phyloP scores from a whole-genome alignment of 2,329 filamentous ascomycete species.

The Fusarium veterinarium region DNA sequence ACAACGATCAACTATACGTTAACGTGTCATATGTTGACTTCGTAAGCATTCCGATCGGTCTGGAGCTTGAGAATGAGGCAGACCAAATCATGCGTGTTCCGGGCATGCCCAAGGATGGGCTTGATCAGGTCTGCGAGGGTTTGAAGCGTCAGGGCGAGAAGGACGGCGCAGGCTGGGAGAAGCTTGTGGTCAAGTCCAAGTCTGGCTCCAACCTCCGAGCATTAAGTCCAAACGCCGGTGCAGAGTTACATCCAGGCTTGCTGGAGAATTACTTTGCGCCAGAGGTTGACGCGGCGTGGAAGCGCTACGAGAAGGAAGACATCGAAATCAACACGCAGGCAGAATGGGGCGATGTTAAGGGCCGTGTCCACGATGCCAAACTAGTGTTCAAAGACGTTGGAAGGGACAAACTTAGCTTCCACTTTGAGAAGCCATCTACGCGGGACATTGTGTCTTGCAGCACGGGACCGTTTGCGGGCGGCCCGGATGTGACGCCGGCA shows the following conservation, averaged over 20 bases:
- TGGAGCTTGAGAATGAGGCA: conserved; percentile 61
- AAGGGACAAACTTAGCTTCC: conserved; percentile 45
- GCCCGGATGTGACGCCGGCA: conserved; percentile 54
- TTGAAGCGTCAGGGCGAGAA: conserved; percentile 58
- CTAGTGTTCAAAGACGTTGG: conserved; percentile 57
- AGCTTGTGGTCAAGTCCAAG: conserved; percentile 58
- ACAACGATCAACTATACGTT: conserved; percentile 69
- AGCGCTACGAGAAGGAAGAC: conserved; percentile 56
- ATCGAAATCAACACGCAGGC: conserved; percentile 67
- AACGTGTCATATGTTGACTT: conserved; percentile 84
- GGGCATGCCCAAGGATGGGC: conserved; percentile 61
- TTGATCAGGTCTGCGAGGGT: conserved; percentile 57
- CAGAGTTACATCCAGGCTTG: conserved; percentile 56
- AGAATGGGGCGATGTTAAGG: conserved; percentile 61
- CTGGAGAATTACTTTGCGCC: conserved; percentile 63
- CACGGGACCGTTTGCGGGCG: conserved; percentile 64
- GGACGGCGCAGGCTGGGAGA: conserved; percentile 64
- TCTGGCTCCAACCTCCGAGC: conserved; percentile 59
- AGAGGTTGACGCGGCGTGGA: conserved; percentile 65
- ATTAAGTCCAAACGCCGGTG: conserved; percentile 64
- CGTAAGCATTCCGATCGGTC: conserved; percentile 71
- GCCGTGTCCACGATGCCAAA: conserved; percentile 53
- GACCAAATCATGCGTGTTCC: conserved; percentile 59
- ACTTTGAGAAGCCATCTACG: conserved; percentile 60
- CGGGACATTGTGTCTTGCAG: conserved; percentile 64